These are phyloP conservation scores for Ilyonectria robusta DNA, from an alignment of 2,329 filamentous ascomycete genomes.

Conservation along the genomic window DNA sequence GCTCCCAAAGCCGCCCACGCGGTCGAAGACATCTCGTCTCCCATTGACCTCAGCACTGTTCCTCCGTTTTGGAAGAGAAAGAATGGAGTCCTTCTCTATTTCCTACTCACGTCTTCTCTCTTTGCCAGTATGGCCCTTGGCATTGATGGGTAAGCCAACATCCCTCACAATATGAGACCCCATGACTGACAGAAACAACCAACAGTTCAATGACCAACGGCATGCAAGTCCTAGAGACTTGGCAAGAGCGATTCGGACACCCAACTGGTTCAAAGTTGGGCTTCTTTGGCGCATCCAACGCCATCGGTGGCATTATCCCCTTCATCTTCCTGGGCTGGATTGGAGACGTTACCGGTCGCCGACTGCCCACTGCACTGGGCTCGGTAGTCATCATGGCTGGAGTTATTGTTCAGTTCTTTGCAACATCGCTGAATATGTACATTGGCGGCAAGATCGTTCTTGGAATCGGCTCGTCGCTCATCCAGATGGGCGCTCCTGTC, in stretches of 20 bases:
- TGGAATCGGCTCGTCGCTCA: slow-evolving; percentile 54
- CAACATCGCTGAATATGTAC: slow-evolving; percentile 54
- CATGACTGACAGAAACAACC: background rate
- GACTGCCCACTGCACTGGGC: slow-evolving; percentile 53
- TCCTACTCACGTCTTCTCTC: slow-evolving; percentile 59
- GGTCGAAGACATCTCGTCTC: slow-evolving; percentile 49
- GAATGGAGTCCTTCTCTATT: slow-evolving; percentile 60
- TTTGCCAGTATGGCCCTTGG: slow-evolving; percentile 58
- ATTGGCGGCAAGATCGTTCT: slow-evolving; percentile 57
- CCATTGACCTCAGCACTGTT: slow-evolving; percentile 50
- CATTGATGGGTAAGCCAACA: slow-evolving; percentile 54
- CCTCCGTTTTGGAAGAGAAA: slow-evolving; percentile 55
- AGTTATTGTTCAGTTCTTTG: slow-evolving; percentile 54
- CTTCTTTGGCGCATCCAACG: slow-evolving; percentile 56
- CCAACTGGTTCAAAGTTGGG: slow-evolving; percentile 55
- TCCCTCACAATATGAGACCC: background rate
- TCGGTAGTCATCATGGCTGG: slow-evolving; percentile 57
- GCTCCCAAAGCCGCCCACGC: slow-evolving; percentile 52
- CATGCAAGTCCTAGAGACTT: slow-evolving; percentile 55
- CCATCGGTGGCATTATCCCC: slow-evolving; percentile 57
- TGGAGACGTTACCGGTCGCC: slow-evolving; percentile 53
- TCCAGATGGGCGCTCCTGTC: slow-evolving; percentile 59
- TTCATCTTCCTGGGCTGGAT: slow-evolving; percentile 55
- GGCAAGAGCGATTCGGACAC: slow-evolving; percentile 56
- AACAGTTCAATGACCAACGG: slow-evolving; percentile 55